Percentiles rank a stretch among this genome's conserved stretches.
Conservation (phyloP, 1,284 basidiomycete genomes). For the Coniferiporia weirii region DNA sequence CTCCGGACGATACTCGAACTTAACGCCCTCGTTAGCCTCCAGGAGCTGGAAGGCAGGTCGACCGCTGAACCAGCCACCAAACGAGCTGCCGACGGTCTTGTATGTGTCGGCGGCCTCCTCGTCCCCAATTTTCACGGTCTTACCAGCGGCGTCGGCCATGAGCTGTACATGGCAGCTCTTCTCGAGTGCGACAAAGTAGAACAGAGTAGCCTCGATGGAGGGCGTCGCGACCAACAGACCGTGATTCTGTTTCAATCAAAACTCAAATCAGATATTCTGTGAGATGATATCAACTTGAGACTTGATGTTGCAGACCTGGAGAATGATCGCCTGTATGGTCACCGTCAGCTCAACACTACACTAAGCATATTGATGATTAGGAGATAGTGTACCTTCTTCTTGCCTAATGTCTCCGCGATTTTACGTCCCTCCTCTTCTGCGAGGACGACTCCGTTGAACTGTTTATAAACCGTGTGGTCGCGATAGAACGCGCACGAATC, state of each 20-base stretch:
- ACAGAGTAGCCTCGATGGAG: constrained; percentile 37
- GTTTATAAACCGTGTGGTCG: constrained; percentile 38
- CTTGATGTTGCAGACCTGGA: constrained; percentile 20
- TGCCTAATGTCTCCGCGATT: constrained; percentile 50
- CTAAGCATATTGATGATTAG: constrained; percentile 21
- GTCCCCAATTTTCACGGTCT: constrained; percentile 28
- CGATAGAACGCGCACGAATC: constrained; percentile 45
- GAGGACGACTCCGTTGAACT: constrained; percentile 55
- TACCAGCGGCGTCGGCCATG: constrained; percentile 39
- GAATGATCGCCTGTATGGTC: constrained; percentile 22
- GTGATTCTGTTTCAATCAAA: constrained; percentile 42
- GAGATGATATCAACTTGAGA: constrained; percentile 10
- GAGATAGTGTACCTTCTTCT: constrained; percentile 34
- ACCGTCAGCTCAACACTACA: background rate
- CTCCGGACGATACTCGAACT: constrained; percentile 6
- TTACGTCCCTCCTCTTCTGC: constrained; percentile 50
- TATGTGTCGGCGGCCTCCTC: constrained; percentile 28
- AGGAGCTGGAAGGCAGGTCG: constrained; percentile 34
- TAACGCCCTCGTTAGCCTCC: constrained; percentile 33
- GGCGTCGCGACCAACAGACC: constrained; percentile 47
- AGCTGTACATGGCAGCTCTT: constrained; percentile 47
- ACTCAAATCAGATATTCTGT: constrained; percentile 24
- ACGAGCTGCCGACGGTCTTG: constrained; percentile 27
- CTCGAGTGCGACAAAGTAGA: constrained; percentile 36
- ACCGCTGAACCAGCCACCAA: constrained; percentile 36